Evolutionary conservation across 2,329 filamentous ascomycete species (phyloP).

Genomic region (Tolypocladium sp.): DNA sequence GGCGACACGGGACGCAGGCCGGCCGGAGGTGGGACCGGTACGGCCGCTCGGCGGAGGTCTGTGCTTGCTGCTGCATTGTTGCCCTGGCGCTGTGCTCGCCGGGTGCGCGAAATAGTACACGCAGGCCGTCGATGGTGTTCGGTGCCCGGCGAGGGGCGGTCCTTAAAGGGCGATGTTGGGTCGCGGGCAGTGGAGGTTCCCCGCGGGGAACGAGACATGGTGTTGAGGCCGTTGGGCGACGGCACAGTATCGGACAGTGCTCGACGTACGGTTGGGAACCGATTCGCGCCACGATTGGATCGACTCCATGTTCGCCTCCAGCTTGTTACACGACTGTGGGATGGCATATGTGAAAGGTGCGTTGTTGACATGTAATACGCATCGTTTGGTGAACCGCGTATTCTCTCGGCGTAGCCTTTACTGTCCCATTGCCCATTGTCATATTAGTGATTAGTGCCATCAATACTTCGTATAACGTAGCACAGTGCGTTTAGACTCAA

Average conservation of each 20-base stretch:
- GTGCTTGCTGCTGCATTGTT: neutral
- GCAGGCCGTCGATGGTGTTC: neutral
- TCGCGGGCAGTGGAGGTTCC: neutral
- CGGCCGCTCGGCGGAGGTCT: conserved; percentile 25
- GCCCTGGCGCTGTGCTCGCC: neutral
- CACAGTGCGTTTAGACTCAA: too few relatives aligned
- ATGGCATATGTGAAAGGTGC: neutral
- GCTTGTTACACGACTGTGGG: neutral
- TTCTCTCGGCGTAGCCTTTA: too few relatives aligned
- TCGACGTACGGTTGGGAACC: neutral
- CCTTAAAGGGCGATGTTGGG: too few relatives aligned
- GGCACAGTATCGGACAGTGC: neutral
- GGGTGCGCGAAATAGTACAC: neutral
- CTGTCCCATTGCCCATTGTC: too few relatives aligned
- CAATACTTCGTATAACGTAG: too few relatives aligned
- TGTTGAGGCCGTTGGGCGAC: neutral
- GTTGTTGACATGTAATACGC: neutral
- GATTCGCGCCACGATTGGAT: neutral
- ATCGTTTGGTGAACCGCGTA: too few relatives aligned
- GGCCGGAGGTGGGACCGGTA: conserved; percentile 54
- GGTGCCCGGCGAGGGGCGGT: too few relatives aligned
- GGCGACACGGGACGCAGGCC: conserved; percentile 50
- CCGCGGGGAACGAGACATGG: neutral
- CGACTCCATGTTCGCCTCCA: too few relatives aligned
- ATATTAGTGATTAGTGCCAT: too few relatives aligned